A percentile compares a stretch with the other conserved stretches of the same genome.
These are phyloP conservation scores for Scheffersomyces lignicola DNA, from an alignment of 1,139 yeast genomes.

Conservation along the genomic window DNA sequence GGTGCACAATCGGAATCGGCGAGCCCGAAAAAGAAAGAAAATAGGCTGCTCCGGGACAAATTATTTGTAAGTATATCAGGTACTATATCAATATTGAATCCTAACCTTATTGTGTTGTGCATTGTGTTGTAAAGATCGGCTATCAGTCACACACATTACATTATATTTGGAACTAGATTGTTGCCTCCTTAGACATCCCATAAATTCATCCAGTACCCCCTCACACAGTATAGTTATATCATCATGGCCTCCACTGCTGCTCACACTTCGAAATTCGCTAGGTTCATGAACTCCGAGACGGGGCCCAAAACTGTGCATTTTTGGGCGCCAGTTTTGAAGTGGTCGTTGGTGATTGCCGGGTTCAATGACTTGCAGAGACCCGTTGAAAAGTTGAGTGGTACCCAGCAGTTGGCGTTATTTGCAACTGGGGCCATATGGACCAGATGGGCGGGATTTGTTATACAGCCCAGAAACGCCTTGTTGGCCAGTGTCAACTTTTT, in stretches of 20 bases:
- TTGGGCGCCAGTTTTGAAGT: constrained; percentile 74
- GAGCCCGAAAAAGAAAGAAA: too few species aligned
- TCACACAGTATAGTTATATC: too few species aligned
- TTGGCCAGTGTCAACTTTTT: constrained; percentile 94
- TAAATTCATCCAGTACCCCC: too few species aligned
- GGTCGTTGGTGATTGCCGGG: constrained; percentile 93
- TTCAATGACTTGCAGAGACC: constrained; percentile 85
- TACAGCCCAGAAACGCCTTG: constrained; percentile 81
- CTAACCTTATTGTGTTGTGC: too few species aligned
- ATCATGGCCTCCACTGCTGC: constrained; percentile 45
- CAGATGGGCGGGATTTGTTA: constrained; percentile 91
- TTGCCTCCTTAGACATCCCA: too few species aligned
- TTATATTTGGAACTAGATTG: too few species aligned
- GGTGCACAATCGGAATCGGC: too few species aligned
- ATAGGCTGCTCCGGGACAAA: too few species aligned
- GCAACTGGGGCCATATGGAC: constrained; percentile 98
- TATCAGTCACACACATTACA: too few species aligned
- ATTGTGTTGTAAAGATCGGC: too few species aligned
- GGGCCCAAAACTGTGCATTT: constrained; percentile 96
- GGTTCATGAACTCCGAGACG: constrained; percentile 80
- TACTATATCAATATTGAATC: too few species aligned
- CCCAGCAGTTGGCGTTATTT: constrained; percentile 86
- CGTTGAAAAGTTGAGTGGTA: constrained; percentile 85
- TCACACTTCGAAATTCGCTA: constrained; percentile 61
- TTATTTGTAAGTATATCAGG: too few species aligned